These are phyloP conservation scores for Carallia pectinifolia DNA, from an alignment of 345 rosid species.

Conservation along the genomic window DNA sequence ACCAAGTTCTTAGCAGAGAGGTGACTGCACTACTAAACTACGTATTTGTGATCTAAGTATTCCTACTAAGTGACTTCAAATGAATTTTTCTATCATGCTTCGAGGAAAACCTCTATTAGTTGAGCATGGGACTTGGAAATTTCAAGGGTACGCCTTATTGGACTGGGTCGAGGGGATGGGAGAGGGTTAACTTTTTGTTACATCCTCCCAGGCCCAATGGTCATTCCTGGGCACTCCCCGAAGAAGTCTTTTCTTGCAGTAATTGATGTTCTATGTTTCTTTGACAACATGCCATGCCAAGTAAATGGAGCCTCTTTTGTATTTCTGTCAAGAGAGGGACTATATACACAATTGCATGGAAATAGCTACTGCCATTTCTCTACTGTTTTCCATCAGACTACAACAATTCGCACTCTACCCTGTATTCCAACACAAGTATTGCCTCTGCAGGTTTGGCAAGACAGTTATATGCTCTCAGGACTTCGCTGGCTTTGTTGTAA, in stretches of 20 bases:
- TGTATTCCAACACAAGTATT: not conserved
- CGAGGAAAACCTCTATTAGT: too few relatives aligned
- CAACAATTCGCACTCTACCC: not conserved
- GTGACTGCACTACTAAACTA: conserved; percentile 26
- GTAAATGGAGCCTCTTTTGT: not conserved
- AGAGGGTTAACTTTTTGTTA: too few relatives aligned
- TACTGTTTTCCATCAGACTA: too few relatives aligned
- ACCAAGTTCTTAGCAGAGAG: conserved; percentile 77
- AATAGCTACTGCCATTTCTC: too few relatives aligned
- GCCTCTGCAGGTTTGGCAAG: conserved; percentile 66
- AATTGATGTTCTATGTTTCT: not conserved
- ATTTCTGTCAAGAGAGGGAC: too few relatives aligned
- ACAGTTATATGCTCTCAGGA: conserved; percentile 73
- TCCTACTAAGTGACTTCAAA: not conserved
- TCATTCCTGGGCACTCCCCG: too few relatives aligned
- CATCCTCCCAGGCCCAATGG: too few relatives aligned
- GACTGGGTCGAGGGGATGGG: too few relatives aligned
- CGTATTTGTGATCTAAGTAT: not conserved
- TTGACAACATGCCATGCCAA: not conserved
- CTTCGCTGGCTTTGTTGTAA: conserved; percentile 76
- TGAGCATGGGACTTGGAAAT: too few relatives aligned
- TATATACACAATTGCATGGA: too few relatives aligned
- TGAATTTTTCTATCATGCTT: not conserved
- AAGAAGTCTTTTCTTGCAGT: not conserved
- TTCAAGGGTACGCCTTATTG: too few relatives aligned